A percentile compares a stretch with the other conserved stretches of the same genome.
Conservation (phyloP, 139 green algal genomes). For the Tetratostichococcus sp. region DNA sequence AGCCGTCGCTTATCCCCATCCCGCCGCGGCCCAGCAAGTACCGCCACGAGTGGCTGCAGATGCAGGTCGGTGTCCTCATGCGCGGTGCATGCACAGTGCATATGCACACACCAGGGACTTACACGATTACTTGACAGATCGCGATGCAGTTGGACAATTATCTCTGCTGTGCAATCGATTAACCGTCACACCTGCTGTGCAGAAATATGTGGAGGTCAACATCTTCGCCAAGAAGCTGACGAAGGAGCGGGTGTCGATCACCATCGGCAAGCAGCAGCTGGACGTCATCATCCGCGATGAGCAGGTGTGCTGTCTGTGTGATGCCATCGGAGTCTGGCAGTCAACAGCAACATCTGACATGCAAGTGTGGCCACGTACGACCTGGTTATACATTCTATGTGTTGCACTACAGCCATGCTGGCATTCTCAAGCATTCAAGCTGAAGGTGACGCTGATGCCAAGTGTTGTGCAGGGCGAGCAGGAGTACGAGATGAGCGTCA, state of each 20-base stretch:
- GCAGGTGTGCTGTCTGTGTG: conserved; percentile 15
- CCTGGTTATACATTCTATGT: no score
- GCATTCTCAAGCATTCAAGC: neutral
- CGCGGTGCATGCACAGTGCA: neutral
- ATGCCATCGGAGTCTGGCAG: conserved; percentile 11
- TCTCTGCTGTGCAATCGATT: no score
- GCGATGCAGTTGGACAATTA: no score
- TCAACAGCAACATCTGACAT: conserved; percentile 1
- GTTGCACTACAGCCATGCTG: no score
- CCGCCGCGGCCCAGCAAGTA: conserved; percentile 16
- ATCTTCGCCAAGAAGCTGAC: conserved; percentile 77
- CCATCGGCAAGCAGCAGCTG: conserved; percentile 29
- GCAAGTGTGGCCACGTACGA: no score
- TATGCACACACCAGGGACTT: neutral
- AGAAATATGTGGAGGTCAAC: conserved; percentile 52
- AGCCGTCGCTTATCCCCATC: neutral
- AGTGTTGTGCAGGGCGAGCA: conserved; percentile 35
- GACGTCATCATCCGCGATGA: conserved; percentile 18
- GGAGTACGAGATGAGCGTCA: conserved; percentile 57
- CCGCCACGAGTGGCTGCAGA: conserved; percentile 84
- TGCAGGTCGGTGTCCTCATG: no score
- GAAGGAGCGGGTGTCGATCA: conserved; percentile 43
- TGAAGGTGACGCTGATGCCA: neutral
- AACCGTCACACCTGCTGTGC: no score
- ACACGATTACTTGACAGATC: no score